Percentiles rank a stretch among this genome's conserved stretches.
These are phyloP conservation scores for Cadophora sp. DNA, from an alignment of 2,329 filamentous ascomycete species.

Conservation along the genomic window DNA sequence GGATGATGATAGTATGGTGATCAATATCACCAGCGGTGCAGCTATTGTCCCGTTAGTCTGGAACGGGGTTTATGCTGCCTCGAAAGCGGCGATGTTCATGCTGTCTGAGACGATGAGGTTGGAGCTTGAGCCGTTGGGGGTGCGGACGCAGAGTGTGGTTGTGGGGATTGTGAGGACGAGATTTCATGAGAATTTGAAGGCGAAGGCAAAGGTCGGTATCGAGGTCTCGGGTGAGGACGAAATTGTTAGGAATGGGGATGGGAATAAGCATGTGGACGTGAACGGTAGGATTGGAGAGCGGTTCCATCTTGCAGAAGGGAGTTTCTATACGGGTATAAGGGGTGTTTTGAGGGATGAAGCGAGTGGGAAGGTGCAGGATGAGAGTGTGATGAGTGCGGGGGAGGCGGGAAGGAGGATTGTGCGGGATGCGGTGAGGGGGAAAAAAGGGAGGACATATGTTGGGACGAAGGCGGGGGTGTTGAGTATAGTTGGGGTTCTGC, in stretches of 20 bases:
- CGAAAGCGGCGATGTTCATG: slow-evolving; percentile 25
- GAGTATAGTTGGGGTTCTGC: background rate
- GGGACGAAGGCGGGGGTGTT: background rate
- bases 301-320: background rate
- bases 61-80: slow-evolving; percentile 25
- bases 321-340: background rate
- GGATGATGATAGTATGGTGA: background rate
- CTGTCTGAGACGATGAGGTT: slow-evolving; percentile 25
- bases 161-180: slow-evolving; percentile 14
- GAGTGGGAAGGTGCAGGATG: slow-evolving; percentile 1
- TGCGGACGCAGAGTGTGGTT: slow-evolving; percentile 17
- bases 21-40: background rate
- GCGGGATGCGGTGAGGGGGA: background rate
- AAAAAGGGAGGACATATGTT: background rate
- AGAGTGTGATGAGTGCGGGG: background rate
- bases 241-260: too few species aligned
- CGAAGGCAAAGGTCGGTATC: too few species aligned
- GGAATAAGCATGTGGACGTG: too few species aligned
- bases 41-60: background rate
- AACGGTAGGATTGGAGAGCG: background rate
- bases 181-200: background rate
- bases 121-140: slow-evolving; percentile 30
- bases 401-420: background rate
- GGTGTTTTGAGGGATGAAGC: background rate
- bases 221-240: background rate